phyloP scores from a whole-genome alignment of 495 filamentous ascomycete species.

The Coniosporium apollinis region DNA sequence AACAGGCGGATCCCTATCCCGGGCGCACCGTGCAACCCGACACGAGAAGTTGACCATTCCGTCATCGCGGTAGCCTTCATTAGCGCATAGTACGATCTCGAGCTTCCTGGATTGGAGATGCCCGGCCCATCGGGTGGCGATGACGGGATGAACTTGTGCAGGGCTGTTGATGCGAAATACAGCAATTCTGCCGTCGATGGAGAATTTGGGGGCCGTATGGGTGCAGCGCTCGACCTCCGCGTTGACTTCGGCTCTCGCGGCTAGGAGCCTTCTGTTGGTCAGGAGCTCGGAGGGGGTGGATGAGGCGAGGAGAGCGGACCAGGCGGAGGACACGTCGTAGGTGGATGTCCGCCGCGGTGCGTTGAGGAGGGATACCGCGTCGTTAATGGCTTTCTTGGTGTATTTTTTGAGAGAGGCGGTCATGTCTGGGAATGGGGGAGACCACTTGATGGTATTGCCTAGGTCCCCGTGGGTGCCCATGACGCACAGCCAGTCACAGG shows the following conservation, averaged over 20 bases:
- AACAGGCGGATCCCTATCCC: constrained; percentile 28
- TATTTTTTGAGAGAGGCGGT: constrained; percentile 34
- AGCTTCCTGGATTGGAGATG: constrained; percentile 32
- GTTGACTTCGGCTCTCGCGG: constrained; percentile 33
- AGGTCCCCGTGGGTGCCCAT: constrained; percentile 46
- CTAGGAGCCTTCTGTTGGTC: constrained; percentile 24
- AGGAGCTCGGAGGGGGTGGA: constrained; percentile 29
- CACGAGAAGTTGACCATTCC: constrained; percentile 43
- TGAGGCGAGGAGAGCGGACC: constrained; percentile 31
- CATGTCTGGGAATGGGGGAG: constrained; percentile 42
- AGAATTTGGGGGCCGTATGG: constrained; percentile 39
- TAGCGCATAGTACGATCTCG: constrained; percentile 40
- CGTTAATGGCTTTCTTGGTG: constrained; percentile 38
- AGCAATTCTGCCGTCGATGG: constrained; percentile 35
- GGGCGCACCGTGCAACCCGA: constrained; percentile 31
- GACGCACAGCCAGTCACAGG: constrained; percentile 35
- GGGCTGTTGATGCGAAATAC: constrained; percentile 35
- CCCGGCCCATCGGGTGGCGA: constrained; percentile 42
- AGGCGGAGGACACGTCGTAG: constrained; percentile 36
- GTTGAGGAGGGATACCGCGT: constrained; percentile 38
- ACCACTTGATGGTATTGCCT: constrained; percentile 39
- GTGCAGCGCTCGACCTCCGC: constrained; percentile 37
- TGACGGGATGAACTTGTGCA: constrained; percentile 41
- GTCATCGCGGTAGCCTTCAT: constrained; percentile 35
- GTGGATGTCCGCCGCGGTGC: constrained; percentile 37